Evolutionary conservation across 2,329 filamentous ascomycete genomes (phyloP).

Genomic region (Fusarium equiseti): DNA sequence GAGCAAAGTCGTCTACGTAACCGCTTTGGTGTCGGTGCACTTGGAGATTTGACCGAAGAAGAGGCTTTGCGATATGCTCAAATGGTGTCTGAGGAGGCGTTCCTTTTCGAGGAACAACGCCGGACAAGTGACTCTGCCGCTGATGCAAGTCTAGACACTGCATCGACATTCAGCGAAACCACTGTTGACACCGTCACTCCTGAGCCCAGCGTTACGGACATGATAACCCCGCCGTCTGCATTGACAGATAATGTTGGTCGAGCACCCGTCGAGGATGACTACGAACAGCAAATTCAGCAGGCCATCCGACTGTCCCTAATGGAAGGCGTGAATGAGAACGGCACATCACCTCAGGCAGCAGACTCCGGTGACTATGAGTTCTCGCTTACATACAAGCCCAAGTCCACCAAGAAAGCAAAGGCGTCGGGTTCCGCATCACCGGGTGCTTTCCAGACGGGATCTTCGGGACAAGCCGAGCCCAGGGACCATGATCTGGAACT

Average conservation of each 20-base stretch:
- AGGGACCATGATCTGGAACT: conserved; percentile 70
- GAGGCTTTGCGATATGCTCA: conserved; percentile 74
- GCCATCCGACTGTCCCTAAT: conserved; percentile 72
- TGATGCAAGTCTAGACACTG: conserved; percentile 59
- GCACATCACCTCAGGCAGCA: conserved; percentile 59
- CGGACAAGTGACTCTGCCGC: conserved; percentile 65
- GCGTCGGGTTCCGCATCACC: conserved; percentile 51
- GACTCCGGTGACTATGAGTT: conserved; percentile 65
- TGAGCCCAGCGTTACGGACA: conserved; percentile 64
- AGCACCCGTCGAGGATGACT: conserved; percentile 59
- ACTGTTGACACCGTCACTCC: conserved; percentile 64
- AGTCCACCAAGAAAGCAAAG: conserved; percentile 56
- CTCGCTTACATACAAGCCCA: conserved; percentile 62
- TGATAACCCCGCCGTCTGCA: conserved; percentile 47
- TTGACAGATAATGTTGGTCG: conserved; percentile 23
- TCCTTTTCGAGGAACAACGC: conserved; percentile 67
- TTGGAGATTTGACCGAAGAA: conserved; percentile 75
- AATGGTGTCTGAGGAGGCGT: conserved; percentile 74
- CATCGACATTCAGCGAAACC: conserved; percentile 57
- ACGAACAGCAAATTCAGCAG: conserved; percentile 71
- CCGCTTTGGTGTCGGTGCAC: conserved; percentile 82
- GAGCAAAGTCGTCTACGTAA: conserved; percentile 78
- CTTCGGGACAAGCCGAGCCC: conserved; percentile 33
- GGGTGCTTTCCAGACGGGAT: conserved; percentile 51
- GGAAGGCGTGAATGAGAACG: conserved; percentile 64